Base-by-base conservation (phyloP, 2,329 filamentous ascomycete genomes). In the Ramularia collo-cygni region DNA sequence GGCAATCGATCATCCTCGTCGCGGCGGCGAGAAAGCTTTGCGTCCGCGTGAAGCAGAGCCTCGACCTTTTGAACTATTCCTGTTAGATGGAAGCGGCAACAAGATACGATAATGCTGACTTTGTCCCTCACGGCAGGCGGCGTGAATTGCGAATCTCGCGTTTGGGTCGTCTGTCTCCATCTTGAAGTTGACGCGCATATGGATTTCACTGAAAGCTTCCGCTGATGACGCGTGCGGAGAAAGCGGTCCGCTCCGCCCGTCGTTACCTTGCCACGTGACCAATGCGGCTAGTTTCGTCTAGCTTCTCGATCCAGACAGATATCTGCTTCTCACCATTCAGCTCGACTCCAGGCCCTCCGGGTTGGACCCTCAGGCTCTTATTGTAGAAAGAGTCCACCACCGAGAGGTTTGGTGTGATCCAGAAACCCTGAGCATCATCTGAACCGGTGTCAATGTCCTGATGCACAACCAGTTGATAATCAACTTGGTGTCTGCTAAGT, bases 311-410 rank as follows among this genome's bases (percentile, higher is more conserved):
- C 40, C 43, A 43, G 4, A 42, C 40, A 28, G 21, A 16, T 10
- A 46, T 34, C 33, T 72, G 75, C 59, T 75, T 76, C 44, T 77
- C 75, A 6, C 21, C 21, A 42, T 59, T 45, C 56, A 61, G 46
- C 64, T 66, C 63, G 71, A 81, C 15, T 80, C 83, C 57, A 82
- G 84, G 81, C 52, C 85, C 84, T 0, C 85, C 90, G 2, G 86
- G 81, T 44, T 87, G 77, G 16, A 95, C 80, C 47, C 83, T 79
- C 45, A 96, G 63, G 29, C 84, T 80, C 71, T 95, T 95, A 61
- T 94, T 88, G 64, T 95, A 96, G 56, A 95, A 94, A 54, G 84
- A 82, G 67, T 95, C 90, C 46, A 85, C 75, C 28, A 95, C 86
- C 46, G 83, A 77, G 46, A 95, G 65, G 28, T 76, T 76, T 2